A percentile compares a stretch with the other conserved stretches of the same genome.
These are phyloP conservation scores for Epichloe sibirici DNA, from an alignment of 2,329 filamentous ascomycete species.

Conservation along the genomic window DNA sequence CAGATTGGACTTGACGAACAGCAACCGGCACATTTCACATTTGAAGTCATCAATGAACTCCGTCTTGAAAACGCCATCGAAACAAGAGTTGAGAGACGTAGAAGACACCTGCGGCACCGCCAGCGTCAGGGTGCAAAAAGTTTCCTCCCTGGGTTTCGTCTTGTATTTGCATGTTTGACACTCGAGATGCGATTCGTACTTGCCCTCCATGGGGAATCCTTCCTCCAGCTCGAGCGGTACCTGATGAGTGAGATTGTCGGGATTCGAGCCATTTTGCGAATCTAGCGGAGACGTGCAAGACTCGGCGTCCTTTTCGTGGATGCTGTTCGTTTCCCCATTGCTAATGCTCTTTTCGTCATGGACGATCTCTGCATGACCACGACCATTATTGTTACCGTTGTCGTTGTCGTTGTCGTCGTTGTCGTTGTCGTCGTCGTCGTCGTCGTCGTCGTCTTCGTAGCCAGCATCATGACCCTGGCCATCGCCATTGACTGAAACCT, in stretches of 20 bases:
- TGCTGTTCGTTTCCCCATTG: not conserved
- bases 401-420: slow-evolving; percentile 9
- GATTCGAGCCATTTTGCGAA: not conserved
- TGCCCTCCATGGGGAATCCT: slow-evolving; percentile 85
- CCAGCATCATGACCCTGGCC: slow-evolving; percentile 11
- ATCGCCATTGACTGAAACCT: not conserved
- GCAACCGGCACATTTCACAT: slow-evolving; percentile 83
- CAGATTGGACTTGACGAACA: slow-evolving; percentile 60
- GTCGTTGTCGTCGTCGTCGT: slow-evolving; percentile 10
- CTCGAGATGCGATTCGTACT: slow-evolving; percentile 87
- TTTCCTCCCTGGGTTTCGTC: slow-evolving; percentile 70
- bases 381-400: slow-evolving; percentile 10
- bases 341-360: not conserved
- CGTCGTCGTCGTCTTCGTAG: not conserved
- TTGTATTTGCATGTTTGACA: slow-evolving; percentile 84
- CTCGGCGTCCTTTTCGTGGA: not conserved
- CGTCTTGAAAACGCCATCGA: slow-evolving; percentile 87
- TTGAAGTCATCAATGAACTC: slow-evolving; percentile 96
- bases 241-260: slow-evolving; percentile 3
- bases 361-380: slow-evolving; percentile 5
- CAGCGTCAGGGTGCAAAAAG: slow-evolving; percentile 84
- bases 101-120: slow-evolving; percentile 77
- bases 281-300: not conserved
- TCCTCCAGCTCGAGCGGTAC: slow-evolving; percentile 40
- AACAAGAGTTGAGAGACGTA: slow-evolving; percentile 74